A percentile compares a stretch with the other conserved stretches of the same genome.
Evolutionary conservation across 2,329 filamentous ascomycete genomes (phyloP).

Genomic region (Harringtonia lauricola): DNA sequence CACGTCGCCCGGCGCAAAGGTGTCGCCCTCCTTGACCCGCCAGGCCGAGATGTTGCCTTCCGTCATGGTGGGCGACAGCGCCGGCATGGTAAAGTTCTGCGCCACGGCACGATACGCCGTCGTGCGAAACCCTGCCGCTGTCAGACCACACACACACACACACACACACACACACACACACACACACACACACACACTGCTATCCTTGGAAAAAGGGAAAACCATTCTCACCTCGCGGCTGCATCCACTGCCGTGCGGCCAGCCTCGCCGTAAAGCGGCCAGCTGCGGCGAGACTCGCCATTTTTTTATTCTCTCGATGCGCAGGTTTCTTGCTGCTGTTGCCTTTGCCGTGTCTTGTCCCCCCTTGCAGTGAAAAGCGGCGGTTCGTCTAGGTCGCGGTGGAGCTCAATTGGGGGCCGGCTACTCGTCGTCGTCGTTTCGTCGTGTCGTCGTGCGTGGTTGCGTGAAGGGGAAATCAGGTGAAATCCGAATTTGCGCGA

Average conservation of each 20-base stretch:
- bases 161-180: too few species aligned
- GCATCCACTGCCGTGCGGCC: conserved; percentile 12
- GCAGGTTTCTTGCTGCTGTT: too few species aligned
- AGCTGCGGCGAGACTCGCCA: conserved; percentile 12
- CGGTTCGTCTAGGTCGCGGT: too few species aligned
- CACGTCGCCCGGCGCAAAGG: conserved; percentile 73
- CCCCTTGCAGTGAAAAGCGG: too few species aligned
- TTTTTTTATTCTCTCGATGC: neutral
- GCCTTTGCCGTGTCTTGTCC: too few species aligned
- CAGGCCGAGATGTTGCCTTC: conserved; percentile 80
- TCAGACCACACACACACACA: neutral
- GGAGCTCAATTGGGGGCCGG: too few species aligned
- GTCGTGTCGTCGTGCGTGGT: too few species aligned
- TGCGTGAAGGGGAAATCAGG: too few species aligned
- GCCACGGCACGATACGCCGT: conserved; percentile 56
- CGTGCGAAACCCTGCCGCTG: conserved; percentile 48
- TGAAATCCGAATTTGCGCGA: neutral
- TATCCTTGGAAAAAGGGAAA: too few species aligned
- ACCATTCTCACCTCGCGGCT: conserved; percentile 9
- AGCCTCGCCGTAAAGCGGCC: conserved; percentile 13
- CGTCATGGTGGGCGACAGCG: conserved; percentile 86
- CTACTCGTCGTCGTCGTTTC: too few species aligned
- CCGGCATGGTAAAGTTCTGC: conserved; percentile 85
- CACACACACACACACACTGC: too few species aligned
- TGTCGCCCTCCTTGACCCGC: conserved; percentile 80